Conservation (phyloP, 768 basidiomycete genomes). For the Myochromella boudieri region DNA sequence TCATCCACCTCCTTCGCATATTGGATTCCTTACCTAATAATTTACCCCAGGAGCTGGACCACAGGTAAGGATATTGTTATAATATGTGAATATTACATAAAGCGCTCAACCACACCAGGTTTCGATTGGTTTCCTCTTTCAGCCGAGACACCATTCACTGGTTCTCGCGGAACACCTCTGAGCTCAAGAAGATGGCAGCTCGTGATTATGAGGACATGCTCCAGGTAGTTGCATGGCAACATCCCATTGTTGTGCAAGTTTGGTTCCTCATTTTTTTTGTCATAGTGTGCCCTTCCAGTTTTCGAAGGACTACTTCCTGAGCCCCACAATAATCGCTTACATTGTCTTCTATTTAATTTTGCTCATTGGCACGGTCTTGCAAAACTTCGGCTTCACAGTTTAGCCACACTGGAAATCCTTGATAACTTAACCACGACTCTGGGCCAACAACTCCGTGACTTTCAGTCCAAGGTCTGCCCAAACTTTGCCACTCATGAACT, state of each 20-base stretch:
- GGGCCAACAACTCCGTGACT: background rate
- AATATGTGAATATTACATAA: background rate
- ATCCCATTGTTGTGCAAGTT: background rate
- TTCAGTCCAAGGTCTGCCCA: no score
- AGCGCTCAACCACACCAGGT: background rate
- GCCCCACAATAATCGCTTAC: background rate
- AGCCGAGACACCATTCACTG: background rate
- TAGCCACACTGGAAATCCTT: background rate
- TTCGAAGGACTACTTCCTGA: constrained; percentile 4
- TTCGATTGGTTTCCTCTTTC: background rate
- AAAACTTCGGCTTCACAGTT: constrained; percentile 2
- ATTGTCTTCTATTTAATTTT: background rate
- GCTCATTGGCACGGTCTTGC: background rate
- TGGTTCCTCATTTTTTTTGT: background rate
- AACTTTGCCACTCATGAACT: background rate
- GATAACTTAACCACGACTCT: background rate
- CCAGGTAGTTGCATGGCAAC: background rate
- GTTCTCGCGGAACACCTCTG: background rate
- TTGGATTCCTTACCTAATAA: background rate
- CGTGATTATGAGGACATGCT: background rate
- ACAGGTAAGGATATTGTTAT: no score
- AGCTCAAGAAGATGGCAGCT: background rate
- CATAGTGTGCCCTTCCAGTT: constrained; percentile 1
- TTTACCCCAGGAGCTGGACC: background rate
- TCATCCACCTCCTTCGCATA: background rate